Percentiles rank a stretch among this genome's conserved stretches.
Conservation (phyloP, 192 early-diverging fungal genomes). For the Coemansia sp. region DNA sequence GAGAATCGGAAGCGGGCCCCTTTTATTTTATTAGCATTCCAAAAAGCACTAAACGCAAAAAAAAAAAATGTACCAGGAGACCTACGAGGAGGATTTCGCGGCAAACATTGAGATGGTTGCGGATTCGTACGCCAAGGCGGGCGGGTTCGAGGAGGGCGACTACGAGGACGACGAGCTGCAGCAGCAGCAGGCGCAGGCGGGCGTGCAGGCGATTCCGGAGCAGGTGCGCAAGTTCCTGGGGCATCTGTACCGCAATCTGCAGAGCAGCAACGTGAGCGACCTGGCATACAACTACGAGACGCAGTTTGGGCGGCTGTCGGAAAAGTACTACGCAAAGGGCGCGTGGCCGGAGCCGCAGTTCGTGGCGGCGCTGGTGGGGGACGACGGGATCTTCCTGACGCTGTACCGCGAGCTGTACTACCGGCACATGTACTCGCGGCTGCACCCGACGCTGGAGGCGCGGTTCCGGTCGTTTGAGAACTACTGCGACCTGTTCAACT, state of each 20-base stretch:
- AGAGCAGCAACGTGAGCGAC: conserved; percentile 81
- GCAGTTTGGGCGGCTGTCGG: conserved; percentile 87
- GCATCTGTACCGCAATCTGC: conserved; percentile 76
- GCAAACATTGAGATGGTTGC: conserved; percentile 50
- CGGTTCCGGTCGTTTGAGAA: conserved; percentile 93
- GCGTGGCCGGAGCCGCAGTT: conserved; percentile 87
- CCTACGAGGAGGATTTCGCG: conserved; percentile 48
- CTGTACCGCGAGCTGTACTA: conserved; percentile 97
- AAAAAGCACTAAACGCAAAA: too few relatives aligned
- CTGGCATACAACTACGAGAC: conserved; percentile 85
- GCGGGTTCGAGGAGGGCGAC: conserved; percentile 33
- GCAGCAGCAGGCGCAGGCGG: conserved; percentile 34
- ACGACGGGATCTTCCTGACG: conserved; percentile 82
- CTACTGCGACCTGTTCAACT: conserved; percentile 97
- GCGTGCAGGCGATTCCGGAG: conserved; percentile 70
- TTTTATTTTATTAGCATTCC: too few relatives aligned
- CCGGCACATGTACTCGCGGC: conserved; percentile 92
- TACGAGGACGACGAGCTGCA: conserved; percentile 39
- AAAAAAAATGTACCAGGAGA: conserved; percentile 43
- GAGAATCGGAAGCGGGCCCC: too few relatives aligned
- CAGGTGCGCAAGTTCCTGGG: conserved; percentile 80
- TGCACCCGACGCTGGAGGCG: conserved; percentile 84
- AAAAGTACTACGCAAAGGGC: conserved; percentile 86
- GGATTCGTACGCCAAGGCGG: conserved; percentile 39
- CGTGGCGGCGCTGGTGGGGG: conserved; percentile 76